Conservation (phyloP, 2,329 filamentous ascomycete genomes). For the Whalleya microplaca region DNA sequence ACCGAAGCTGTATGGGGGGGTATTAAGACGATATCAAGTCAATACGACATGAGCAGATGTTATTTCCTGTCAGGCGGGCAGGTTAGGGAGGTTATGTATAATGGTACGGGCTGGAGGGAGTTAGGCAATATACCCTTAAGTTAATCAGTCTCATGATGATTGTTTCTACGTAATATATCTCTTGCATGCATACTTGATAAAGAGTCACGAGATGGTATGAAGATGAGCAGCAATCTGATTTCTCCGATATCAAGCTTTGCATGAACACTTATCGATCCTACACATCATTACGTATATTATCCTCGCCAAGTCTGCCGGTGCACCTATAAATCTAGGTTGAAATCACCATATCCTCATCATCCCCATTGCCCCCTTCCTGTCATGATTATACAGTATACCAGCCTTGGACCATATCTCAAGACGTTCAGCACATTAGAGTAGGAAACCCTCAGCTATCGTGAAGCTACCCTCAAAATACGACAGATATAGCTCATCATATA, state of each 20-base stretch:
- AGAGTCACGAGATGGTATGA: neutral
- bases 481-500: no score
- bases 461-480: no score
- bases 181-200: neutral
- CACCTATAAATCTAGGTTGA: no score
- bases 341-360: no score
- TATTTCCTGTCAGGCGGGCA: conserved; percentile 10
- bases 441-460: no score
- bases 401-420: no score
- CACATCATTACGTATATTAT: no score
- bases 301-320: no score
- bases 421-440: no score
- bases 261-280: neutral
- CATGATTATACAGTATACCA: no score
- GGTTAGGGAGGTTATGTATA: conserved; percentile 8
- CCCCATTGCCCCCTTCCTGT: no score
- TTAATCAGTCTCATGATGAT: neutral
- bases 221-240: neutral
- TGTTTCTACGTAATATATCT: neutral
- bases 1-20: conserved; percentile 2
- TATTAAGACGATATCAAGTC: neutral
- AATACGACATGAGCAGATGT: conserved; percentile 13
- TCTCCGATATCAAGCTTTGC: neutral
- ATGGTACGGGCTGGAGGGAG: conserved; percentile 9
- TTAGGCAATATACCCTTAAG: conserved; percentile 4